Conservation (phyloP, 495 filamentous ascomycete species). For the Cercophora scortea region DNA sequence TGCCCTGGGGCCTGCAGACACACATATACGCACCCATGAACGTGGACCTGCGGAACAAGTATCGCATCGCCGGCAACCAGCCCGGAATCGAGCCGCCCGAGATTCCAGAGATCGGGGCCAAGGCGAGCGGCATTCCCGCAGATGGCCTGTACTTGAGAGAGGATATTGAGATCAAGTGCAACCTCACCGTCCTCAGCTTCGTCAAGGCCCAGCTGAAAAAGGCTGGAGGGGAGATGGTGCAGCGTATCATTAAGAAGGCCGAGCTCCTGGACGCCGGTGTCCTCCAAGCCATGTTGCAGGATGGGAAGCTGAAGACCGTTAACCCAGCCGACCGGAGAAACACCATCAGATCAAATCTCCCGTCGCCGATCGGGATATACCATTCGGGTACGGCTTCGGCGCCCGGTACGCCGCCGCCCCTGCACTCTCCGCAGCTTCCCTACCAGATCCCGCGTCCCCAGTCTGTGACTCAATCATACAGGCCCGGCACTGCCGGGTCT, state of each 20-base stretch:
- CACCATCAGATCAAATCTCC: conserved; percentile 19
- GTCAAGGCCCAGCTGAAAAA: conserved; percentile 65
- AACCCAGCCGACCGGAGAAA: conserved; percentile 35
- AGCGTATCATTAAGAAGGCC: conserved; percentile 60
- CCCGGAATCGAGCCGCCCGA: conserved; percentile 53
- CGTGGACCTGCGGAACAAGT: conserved; percentile 43
- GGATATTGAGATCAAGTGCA: conserved; percentile 68
- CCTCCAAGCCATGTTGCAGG: conserved; percentile 41
- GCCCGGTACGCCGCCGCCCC: conserved; percentile 18
- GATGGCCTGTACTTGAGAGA: conserved; percentile 68
- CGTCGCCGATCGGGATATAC: conserved; percentile 24
- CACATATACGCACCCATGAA: conserved; percentile 63
- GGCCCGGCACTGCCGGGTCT: conserved; percentile 16
- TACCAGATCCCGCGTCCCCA: conserved; percentile 35
- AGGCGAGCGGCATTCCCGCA: conserved; percentile 41
- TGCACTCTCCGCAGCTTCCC: conserved; percentile 27
- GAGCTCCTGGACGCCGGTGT: conserved; percentile 41
- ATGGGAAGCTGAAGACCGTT: conserved; percentile 41
- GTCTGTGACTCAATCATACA: conserved; percentile 9
- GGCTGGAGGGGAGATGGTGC: conserved; percentile 55
- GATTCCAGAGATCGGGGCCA: conserved; percentile 47
- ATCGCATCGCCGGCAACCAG: conserved; percentile 51
- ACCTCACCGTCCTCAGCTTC: conserved; percentile 56
- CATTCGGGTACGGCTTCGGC: conserved; percentile 12
- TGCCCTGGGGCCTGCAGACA: conserved; percentile 61